Evolutionary conservation across 2,329 filamentous ascomycete species (phyloP).

Genomic region (Aspergillus pseudoglaucus): DNA sequence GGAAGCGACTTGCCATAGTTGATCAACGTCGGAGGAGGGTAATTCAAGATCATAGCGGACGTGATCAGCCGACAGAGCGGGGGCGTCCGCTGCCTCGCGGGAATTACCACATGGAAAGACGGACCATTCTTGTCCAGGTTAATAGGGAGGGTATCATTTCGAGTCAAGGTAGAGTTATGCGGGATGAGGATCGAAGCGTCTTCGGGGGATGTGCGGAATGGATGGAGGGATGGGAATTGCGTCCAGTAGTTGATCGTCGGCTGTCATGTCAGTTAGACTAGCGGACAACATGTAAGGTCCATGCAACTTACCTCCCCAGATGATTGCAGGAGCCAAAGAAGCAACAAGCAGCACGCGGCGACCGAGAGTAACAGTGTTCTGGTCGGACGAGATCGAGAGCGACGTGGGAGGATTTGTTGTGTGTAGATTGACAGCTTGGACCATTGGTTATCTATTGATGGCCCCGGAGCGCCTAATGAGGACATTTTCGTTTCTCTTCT

Average conservation of each 20-base stretch:
- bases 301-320: constrained; percentile 14
- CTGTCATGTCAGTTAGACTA: constrained; percentile 1
- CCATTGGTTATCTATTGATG: constrained; percentile 16
- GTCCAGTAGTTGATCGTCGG: constrained; percentile 26
- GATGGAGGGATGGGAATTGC: constrained; percentile 28
- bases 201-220: constrained; percentile 24
- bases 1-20: constrained; percentile 33
- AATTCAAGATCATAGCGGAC: constrained; percentile 53
- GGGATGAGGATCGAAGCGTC: constrained; percentile 23
- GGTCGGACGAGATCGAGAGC: constrained; percentile 20
- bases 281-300: neutral
- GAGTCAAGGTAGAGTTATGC: constrained; percentile 9
- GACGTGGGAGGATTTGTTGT: constrained; percentile 20
- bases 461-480: constrained; percentile 16
- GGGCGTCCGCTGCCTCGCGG: constrained; percentile 41
- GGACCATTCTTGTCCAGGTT: constrained; percentile 30
- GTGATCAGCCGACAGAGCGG: constrained; percentile 53
- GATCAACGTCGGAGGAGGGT: constrained; percentile 52
- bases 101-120: constrained; percentile 52
- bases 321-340: constrained; percentile 15
- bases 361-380: constrained; percentile 16
- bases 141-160: constrained; percentile 24
- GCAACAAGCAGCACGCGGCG: constrained; percentile 17
- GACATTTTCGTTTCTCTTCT: constrained; percentile 15
- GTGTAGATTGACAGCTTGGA: constrained; percentile 15